A percentile compares a stretch with the other conserved stretches of the same genome.
Conservation (phyloP, 225 moss, liverwort and hornwort species). For the Takakia lepidozioides region DNA sequence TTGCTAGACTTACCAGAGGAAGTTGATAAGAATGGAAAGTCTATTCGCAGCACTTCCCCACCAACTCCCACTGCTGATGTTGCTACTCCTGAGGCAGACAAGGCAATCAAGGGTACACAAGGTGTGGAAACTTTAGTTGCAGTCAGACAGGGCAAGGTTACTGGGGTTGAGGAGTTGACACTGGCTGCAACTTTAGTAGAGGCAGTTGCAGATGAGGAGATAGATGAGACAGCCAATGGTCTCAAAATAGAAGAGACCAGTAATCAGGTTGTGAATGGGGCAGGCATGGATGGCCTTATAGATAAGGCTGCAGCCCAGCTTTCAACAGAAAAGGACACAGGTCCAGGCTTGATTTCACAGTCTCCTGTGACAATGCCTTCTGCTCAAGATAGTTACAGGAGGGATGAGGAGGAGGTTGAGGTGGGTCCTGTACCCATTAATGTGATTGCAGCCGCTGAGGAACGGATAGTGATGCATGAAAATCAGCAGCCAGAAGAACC, state of each 20-base stretch:
- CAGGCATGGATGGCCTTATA: constrained; percentile 23
- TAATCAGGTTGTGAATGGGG: constrained; percentile 14
- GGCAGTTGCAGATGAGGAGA: constrained; percentile 17
- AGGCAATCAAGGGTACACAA: too few species aligned
- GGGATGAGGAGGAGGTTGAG: constrained; percentile 15
- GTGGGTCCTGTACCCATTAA: constrained; percentile 9
- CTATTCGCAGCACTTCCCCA: too few species aligned
- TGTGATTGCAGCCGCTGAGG: constrained; percentile 15
- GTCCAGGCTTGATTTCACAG: too few species aligned
- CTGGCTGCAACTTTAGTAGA: constrained; percentile 8
- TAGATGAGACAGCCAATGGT: constrained; percentile 16
- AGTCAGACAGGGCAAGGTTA: constrained; percentile 20
- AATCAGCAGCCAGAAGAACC: constrained; percentile 4
- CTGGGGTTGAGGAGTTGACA: constrained; percentile 9
- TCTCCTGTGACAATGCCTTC: constrained; percentile 28
- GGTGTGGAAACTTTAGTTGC: constrained; percentile 2
- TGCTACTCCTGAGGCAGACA: constrained; percentile 16
- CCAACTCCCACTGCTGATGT: constrained; percentile 3
- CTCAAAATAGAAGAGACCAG: constrained; percentile 5
- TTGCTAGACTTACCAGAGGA: constrained; percentile 53
- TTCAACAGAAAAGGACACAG: constrained; percentile 15
- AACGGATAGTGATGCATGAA: constrained; percentile 14
- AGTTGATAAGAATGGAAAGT: constrained; percentile 24
- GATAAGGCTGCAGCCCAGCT: constrained; percentile 24
- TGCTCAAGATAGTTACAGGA: constrained; percentile 16